Base-by-base conservation (phyloP, 208 protist genomes). In the Angomonas deanei region DNA sequence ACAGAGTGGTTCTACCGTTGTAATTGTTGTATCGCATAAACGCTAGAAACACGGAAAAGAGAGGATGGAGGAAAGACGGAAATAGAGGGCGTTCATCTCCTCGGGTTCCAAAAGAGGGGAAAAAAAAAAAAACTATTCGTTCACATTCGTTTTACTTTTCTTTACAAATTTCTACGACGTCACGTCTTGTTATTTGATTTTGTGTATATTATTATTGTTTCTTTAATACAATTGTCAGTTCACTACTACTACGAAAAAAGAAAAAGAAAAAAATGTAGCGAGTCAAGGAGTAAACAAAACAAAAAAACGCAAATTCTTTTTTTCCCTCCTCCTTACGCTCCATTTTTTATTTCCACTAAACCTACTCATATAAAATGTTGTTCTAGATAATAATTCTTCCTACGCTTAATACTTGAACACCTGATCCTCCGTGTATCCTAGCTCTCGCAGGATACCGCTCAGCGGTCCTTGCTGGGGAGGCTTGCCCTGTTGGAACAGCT, bases 321-420 rank as follows among this genome's bases (percentile, higher is more conserved):
- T n/a, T n/a, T n/a, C n/a, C n/a, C n/a, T n/a, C n/a, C n/a, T n/a
- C n/a, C n/a, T n/a, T n/a, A n/a, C n/a, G n/a, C n/a, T n/a, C n/a
- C n/a, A n/a, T n/a, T n/a, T n/a, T n/a, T n/a, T n/a, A n/a, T n/a
- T n/a, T n/a, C n/a, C n/a, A n/a, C n/a, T n/a, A n/a, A n/a, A n/a
- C n/a, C n/a, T n/a, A n/a, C n/a, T n/a, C n/a, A n/a, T n/a, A n/a
- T n/a, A n/a, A n/a, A n/a, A n/a, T n/a, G n/a, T n/a, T n/a, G n/a
- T n/a, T n/a, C n/a, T n/a, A n/a, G n/a, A 8, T 42, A 42, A 42
- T 42, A 15, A 8, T 15, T 42, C 8, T 42, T 15, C 15, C 36
- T 42, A 42, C 36, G n/a, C 15, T 42, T 42, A 97, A 61, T 92
- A 94, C 66, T 95, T 97, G 55, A 84, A 95, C 33, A 96, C 82